phyloP scores from a whole-genome alignment of 2,329 filamentous ascomycete genomes.

The Seiridium unicorne region DNA sequence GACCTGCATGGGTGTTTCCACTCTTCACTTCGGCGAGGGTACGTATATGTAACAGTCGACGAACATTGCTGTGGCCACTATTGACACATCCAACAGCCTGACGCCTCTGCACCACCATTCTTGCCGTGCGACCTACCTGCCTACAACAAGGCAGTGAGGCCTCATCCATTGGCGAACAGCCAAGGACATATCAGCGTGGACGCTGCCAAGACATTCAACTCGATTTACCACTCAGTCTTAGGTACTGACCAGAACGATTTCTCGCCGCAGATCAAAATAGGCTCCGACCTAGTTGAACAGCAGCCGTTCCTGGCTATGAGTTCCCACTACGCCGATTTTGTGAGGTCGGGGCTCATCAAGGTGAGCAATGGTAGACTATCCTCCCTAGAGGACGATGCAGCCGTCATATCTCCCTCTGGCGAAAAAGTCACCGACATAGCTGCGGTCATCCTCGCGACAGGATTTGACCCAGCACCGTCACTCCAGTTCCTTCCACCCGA shows the following conservation, averaged over 20 bases:
- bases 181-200: constrained; percentile 64
- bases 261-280: constrained; percentile 39
- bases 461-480: constrained; percentile 65
- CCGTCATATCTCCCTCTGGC: constrained; percentile 26
- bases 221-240: constrained; percentile 44
- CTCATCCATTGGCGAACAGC: constrained; percentile 56
- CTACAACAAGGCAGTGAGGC: constrained; percentile 66
- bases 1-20: constrained; percentile 72
- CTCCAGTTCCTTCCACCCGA: constrained; percentile 62
- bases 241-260: constrained; percentile 55
- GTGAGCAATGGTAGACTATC: constrained; percentile 48
- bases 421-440: constrained; percentile 53
- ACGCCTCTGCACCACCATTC: constrained; percentile 55
- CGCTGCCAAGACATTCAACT: constrained; percentile 53
- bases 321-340: constrained; percentile 72
- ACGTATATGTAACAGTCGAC: constrained; percentile 13
- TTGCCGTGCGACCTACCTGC: constrained; percentile 71
- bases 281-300: constrained; percentile 37
- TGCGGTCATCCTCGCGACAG: constrained; percentile 72
- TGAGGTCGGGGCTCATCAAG: constrained; percentile 61
- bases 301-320: constrained; percentile 68
- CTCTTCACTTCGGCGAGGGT: constrained; percentile 52
- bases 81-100: constrained; percentile 34
- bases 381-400: constrained; percentile 32
- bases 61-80: constrained; percentile 23